Conservation (phyloP, 1,284 basidiomycete species). For the Marasmius fiardii region DNA sequence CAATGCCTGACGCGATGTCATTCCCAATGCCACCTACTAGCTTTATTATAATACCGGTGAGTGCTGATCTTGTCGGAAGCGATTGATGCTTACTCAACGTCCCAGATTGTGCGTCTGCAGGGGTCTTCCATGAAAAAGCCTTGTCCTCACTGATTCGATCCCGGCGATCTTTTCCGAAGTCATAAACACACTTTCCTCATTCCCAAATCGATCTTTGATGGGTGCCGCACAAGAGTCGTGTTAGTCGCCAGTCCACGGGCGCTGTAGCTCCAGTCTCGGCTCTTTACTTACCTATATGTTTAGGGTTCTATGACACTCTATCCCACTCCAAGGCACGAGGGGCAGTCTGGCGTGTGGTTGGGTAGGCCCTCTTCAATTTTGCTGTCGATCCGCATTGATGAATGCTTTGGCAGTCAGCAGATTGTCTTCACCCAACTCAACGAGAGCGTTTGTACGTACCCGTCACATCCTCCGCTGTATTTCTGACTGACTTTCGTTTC, state of each 20-base stretch:
- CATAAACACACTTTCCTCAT: slow-evolving; percentile 41
- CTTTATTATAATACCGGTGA: slow-evolving; percentile 55
- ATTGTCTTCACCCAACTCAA: slow-evolving; percentile 52
- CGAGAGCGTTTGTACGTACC: slow-evolving; percentile 33
- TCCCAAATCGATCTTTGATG: slow-evolving; percentile 52
- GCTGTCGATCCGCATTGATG: background rate
- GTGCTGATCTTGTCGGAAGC: slow-evolving; percentile 7
- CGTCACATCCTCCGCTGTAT: background rate
- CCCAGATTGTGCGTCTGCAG: background rate
- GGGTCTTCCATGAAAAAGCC: background rate
- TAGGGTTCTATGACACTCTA: slow-evolving; percentile 54
- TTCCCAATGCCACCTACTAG: slow-evolving; percentile 22
- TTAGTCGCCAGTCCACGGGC: no score
- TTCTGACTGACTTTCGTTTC: background rate
- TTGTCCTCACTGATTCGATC: background rate
- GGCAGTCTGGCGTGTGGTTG: slow-evolving; percentile 58
- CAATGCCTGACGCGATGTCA: background rate
- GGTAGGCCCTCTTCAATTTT: slow-evolving; percentile 27
- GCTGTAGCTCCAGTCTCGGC: background rate
- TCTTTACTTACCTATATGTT: background rate
- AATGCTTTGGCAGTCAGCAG: slow-evolving; percentile 40
- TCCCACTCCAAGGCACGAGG: slow-evolving; percentile 45
- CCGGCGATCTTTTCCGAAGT: slow-evolving; percentile 21
- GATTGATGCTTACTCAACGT: background rate
- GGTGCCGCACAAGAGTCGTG: slow-evolving; percentile 57